Base-by-base conservation (phyloP, 768 basidiomycete species). In the Chalciporus pseudorubinellus region DNA sequence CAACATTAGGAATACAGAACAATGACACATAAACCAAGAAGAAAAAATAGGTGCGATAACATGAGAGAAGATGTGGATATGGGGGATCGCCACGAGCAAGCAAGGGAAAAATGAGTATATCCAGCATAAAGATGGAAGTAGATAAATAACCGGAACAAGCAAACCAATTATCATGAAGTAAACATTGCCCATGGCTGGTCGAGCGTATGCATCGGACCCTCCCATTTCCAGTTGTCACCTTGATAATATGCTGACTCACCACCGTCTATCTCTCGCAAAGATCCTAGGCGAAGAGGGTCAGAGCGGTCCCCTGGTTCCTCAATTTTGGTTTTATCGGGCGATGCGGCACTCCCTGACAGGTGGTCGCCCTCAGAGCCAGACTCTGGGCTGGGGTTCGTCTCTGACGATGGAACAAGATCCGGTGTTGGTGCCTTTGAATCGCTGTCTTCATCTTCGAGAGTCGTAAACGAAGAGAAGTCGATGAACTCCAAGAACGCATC, bases 101-200 rank as follows among this genome's bases (percentile, higher is more conserved):
- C 0, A 46, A 50, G 38, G 19, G 21, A 51, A 48, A 64, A 64
- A 58, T 50, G 70, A 64, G 62, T 70, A 68, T 66, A 71, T 77
- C 77, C 77, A 68, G 66, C 65, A 68, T 66, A 65, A 66, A 63
- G 69, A 72, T 70, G 69, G 69, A 65, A 61, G 64, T 67, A 62
- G 71, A 68, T 67, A 69, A 72, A 73, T 70, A 74, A 62, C 56
- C 67, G 59, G 58, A 68, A 68, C 66, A 58, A 59, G 53, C 56
- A 66, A 63, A 65, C 60, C 50, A 51, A 56, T 48, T 43, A 59
- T 56, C 63, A 69, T 58, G 67, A 67, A 42, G 59, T 70, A 70
- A 75, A 84, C 60, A 89, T 82, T 28, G 84, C 85, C 89, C 89
- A 91, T 20, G 85, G 76, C 62, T 80, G 82, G 6, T 89, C 88